phyloP scores from a whole-genome alignment of 768 basidiomycete species.

The Mycena belliarum region DNA sequence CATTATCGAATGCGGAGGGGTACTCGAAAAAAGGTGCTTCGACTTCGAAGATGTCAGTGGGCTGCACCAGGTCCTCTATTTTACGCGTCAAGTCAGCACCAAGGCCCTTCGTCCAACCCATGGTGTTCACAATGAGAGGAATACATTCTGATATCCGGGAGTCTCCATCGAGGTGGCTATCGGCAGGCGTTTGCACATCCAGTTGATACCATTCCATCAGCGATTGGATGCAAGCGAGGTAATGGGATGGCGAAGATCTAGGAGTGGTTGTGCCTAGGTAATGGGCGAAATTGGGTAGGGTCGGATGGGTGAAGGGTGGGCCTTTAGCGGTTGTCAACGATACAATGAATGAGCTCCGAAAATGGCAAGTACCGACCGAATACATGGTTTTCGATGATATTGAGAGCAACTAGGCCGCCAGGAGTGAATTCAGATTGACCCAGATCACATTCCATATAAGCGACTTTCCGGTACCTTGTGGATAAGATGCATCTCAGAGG shows the following conservation, averaged over 20 bases:
- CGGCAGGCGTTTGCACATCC: slow-evolving; percentile 56
- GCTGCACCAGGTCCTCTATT: slow-evolving; percentile 66
- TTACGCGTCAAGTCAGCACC: slow-evolving; percentile 75
- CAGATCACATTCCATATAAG: slow-evolving; percentile 89
- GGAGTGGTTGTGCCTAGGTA: slow-evolving; percentile 83
- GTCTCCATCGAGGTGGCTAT: slow-evolving; percentile 28
- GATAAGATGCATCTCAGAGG: slow-evolving; percentile 5
- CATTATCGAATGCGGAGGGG: slow-evolving; percentile 18
- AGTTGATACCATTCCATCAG: slow-evolving; percentile 67
- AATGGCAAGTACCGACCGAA: slow-evolving; percentile 63
- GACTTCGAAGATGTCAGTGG: slow-evolving; percentile 62
- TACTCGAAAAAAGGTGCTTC: slow-evolving; percentile 30
- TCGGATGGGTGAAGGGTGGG: slow-evolving; percentile 85
- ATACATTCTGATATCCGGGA: slow-evolving; percentile 55
- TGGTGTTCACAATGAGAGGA: slow-evolving; percentile 91
- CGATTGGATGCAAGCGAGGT: slow-evolving; percentile 67
- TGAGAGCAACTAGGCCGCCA: slow-evolving; percentile 81
- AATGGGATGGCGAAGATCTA: slow-evolving; percentile 71
- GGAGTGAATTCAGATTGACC: slow-evolving; percentile 95
- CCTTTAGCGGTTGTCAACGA: slow-evolving; percentile 43
- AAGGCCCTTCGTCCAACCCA: slow-evolving; percentile 96
- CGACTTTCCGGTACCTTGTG: slow-evolving; percentile 73
- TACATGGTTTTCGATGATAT: slow-evolving; percentile 62
- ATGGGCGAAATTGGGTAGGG: slow-evolving; percentile 70
- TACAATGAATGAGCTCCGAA: not conserved